Conservation (phyloP, 2,329 filamentous ascomycete genomes). For the Penicillium hesseltinei region DNA sequence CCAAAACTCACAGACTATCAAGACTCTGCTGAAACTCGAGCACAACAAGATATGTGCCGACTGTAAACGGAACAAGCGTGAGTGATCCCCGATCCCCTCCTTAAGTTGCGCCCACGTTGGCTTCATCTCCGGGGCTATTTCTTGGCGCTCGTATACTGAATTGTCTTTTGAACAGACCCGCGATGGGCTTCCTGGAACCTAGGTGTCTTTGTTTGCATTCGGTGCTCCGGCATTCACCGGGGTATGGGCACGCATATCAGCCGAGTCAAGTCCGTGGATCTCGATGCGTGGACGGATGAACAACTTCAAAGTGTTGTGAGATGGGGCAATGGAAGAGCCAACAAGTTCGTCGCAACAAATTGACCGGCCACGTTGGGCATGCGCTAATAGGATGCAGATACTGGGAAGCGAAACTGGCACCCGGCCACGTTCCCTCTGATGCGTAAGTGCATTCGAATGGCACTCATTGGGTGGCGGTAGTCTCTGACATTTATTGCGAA, state of each 20-base stretch:
- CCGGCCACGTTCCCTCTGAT: conserved; percentile 90
- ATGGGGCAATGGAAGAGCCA: conserved; percentile 95
- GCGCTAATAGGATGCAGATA: conserved; percentile 50
- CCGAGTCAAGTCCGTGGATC: conserved; percentile 94
- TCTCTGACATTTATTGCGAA: conserved; percentile 12
- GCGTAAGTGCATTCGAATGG: conserved; percentile 50
- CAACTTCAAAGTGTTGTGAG: conserved; percentile 88
- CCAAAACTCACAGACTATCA: conserved; percentile 90
- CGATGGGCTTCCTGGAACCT: conserved; percentile 99
- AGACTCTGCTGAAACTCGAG: conserved; percentile 90
- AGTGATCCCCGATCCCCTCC: conserved; percentile 34
- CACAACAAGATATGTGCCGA: conserved; percentile 96
- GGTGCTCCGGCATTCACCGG: conserved; percentile 96
- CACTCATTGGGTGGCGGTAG: not conserved
- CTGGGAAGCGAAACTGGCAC: conserved; percentile 92
- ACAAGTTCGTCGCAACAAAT: conserved; percentile 62
- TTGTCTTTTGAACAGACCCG: conserved; percentile 61
- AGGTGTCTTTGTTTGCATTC: conserved; percentile 95
- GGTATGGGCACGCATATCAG: conserved; percentile 99
- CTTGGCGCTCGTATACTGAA: conserved; percentile 18
- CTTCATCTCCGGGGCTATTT: conserved; percentile 1
- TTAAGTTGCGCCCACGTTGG: conserved; percentile 14
- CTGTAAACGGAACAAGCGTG: conserved; percentile 98
- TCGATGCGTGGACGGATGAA: conserved; percentile 98
- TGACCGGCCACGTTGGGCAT: not conserved